These are phyloP conservation scores for Phytophthora constricta DNA, from an alignment of 352 stramenopile species.

Conservation along the genomic window DNA sequence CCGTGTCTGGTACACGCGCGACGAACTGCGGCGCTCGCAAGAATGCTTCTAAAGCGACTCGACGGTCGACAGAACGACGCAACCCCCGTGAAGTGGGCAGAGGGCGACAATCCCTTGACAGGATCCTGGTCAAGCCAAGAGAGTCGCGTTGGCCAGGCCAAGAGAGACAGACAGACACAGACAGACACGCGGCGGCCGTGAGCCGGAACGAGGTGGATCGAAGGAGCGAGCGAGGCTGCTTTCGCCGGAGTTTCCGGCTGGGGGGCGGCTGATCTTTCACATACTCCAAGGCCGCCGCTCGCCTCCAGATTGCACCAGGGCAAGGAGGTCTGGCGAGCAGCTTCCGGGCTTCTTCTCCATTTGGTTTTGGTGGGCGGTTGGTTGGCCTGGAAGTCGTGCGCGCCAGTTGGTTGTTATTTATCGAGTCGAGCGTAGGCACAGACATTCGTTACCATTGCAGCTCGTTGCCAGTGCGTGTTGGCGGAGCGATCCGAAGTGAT, in stretches of 20 bases:
- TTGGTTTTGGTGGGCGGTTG: not conserved
- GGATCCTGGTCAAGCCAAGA: not conserved
- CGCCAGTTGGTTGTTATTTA: slow-evolving; percentile 46
- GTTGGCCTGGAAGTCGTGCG: slow-evolving; percentile 11
- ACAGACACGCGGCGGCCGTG: too few relatives aligned
- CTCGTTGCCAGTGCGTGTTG: slow-evolving; percentile 8
- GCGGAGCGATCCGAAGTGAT: slow-evolving; percentile 40
- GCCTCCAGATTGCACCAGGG: not conserved
- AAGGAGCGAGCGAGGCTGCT: not conserved
- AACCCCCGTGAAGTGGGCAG: slow-evolving; percentile 8
- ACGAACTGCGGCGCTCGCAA: slow-evolving; percentile 62
- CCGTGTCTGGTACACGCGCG: slow-evolving; percentile 76
- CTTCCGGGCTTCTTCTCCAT: not conserved
- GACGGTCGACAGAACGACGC: slow-evolving; percentile 10
- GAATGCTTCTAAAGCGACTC: slow-evolving; percentile 44
- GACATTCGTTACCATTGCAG: not conserved
- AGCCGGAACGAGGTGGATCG: not conserved
- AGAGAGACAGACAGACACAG: slow-evolving; percentile 19
- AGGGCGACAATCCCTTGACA: not conserved
- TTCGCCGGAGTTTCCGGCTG: not conserved
- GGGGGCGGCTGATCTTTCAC: not conserved
- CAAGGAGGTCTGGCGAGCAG: not conserved
- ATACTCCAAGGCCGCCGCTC: not conserved
- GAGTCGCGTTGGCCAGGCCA: slow-evolving; percentile 18
- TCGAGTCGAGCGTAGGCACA: slow-evolving; percentile 42